Evolutionary conservation across 768 basidiomycete genomes (phyloP).

Genomic region (Mycena filopes): DNA sequence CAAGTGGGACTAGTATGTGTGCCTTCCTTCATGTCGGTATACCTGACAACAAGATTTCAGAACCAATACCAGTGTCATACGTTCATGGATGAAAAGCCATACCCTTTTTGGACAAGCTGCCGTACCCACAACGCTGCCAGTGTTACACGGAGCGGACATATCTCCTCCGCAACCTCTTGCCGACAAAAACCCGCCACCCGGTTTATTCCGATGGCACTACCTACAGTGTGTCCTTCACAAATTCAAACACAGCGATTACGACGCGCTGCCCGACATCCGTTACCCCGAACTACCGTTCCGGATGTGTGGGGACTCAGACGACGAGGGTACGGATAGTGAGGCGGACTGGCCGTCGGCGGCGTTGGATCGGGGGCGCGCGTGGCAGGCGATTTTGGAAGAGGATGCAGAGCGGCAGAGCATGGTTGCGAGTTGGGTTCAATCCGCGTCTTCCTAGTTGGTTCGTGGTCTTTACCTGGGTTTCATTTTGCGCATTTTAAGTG

Average conservation of each 20-base stretch:
- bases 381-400: no score
- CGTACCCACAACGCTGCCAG: not conserved
- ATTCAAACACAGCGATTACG: slow-evolving; percentile 4
- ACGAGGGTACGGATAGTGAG: slow-evolving; percentile 8
- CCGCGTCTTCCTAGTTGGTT: no score
- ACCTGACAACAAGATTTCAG: not conserved
- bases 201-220: slow-evolving; percentile 5
- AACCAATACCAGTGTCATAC: not conserved
- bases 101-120: not conserved
- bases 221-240: not conserved
- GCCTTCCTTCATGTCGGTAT: not conserved
- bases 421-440: no score
- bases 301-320: slow-evolving; percentile 8
- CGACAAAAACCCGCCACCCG: not conserved
- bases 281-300: not conserved
- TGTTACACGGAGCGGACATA: not conserved
- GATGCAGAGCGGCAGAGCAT: no score
- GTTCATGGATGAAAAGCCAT: not conserved
- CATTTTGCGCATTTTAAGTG: no score
- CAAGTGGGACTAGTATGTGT: not conserved
- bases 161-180: not conserved
- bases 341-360: not conserved
- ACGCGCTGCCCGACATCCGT: not conserved
- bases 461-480: no score
- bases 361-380: no score